Base-by-base conservation (phyloP, 495 filamentous ascomycete genomes). In the Arthonia radiata region DNA sequence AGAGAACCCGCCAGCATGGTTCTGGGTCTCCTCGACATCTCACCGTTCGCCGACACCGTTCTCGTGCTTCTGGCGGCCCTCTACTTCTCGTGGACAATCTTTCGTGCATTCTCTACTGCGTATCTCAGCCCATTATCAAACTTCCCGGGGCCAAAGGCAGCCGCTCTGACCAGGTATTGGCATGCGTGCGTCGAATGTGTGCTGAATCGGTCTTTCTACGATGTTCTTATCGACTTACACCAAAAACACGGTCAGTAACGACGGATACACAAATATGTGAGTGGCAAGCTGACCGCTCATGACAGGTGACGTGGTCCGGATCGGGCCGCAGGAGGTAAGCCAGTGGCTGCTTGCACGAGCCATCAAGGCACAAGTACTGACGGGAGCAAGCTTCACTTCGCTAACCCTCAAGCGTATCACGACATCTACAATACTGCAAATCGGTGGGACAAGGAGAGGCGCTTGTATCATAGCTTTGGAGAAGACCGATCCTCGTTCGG, bases 341-440 rank as follows among this genome's bases (percentile, higher is more conserved):
- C 22, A n/a, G n/a, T n/a, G n/a, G n/a, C n/a, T n/a, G n/a, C n/a
- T n/a, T n/a, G n/a, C n/a, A n/a, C n/a, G n/a, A n/a, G 8, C 31
- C 15, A 4, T n/a, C 9, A 3, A 17, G 5, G 5, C 14, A 4
- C 18, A 25, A 30, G 8, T 15, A 11, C 19, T 22, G 7, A 22
- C 19, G 19, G 19, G 11, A 22, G 19, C 11, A 7, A 57, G 52
- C 41, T 53, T 8, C 52, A 57, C 28, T 57, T 57, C 32, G 29
- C 35, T 2, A 35, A 41, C 3, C 53, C 53, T 5, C 30, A 42
- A 4, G 47, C 38, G 10, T 55, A 55, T 27, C 32, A 42, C 12
- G 43, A 43, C 11, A 52, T 57, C 8, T 55, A 54, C 32, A 46
- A 42, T 29, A 15, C 31, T 5, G 33, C 31, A 6, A 34, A 35